Evolutionary conservation across 495 filamentous ascomycete genomes (phyloP).

Genomic region (Tuber brumale): DNA sequence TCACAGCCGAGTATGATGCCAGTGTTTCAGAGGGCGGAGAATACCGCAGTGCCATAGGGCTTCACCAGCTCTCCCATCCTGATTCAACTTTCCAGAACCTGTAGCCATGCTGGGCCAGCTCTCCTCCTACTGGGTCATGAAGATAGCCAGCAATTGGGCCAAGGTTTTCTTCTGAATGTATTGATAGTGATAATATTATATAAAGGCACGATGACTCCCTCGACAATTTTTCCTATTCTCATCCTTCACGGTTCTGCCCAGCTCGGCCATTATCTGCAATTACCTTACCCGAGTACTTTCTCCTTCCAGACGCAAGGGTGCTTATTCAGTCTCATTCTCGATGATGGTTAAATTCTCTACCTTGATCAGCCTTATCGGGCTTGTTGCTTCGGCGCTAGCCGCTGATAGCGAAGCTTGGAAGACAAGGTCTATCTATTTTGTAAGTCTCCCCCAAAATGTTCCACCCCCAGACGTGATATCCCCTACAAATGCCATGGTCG

Average conservation of each 20-base stretch:
- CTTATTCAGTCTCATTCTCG: not conserved
- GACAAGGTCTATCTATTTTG: conserved; percentile 43
- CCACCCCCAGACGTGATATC: not conserved
- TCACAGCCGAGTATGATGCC: too few relatives aligned
- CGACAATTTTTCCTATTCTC: not conserved
- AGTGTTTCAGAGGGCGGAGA: too few relatives aligned
- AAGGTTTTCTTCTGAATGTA: not conserved
- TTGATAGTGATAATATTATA: not conserved
- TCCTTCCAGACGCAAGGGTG: not conserved
- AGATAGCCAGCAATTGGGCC: not conserved
- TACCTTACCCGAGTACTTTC: not conserved
- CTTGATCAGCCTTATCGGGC: conserved; percentile 23
- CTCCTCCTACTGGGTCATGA: not conserved
- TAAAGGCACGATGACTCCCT: not conserved
- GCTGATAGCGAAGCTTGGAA: conserved; percentile 44
- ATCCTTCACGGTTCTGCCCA: not conserved
- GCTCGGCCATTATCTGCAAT: not conserved
- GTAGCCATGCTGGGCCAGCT: not conserved
- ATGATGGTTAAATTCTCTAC: not conserved
- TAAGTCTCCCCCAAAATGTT: not conserved
- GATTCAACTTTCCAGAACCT: not conserved
- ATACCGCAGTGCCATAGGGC: not conserved
- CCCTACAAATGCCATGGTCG: not conserved
- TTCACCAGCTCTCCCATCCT: not conserved
- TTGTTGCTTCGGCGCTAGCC: conserved; percentile 32